A percentile compares a stretch with the other conserved stretches of the same genome.
Evolutionary conservation across 2,329 filamentous ascomycete genomes (phyloP).

Genomic region (Zasmidium citrigriseum): DNA sequence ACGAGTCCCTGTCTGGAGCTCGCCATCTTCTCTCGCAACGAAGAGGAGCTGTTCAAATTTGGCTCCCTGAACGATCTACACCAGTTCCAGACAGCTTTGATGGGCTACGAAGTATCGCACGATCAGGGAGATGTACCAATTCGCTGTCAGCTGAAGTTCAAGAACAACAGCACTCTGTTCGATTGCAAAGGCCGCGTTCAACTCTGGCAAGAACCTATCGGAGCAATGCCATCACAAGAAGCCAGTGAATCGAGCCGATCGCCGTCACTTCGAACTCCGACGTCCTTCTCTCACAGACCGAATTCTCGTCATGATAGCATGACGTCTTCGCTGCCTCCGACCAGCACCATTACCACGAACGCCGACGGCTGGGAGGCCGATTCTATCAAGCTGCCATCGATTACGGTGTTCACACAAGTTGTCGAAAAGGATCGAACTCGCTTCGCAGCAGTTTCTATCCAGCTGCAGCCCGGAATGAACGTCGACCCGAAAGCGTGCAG

Average conservation of each 20-base stretch:
- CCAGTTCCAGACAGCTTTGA: slow-evolving; percentile 23
- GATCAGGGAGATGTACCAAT: slow-evolving; percentile 17
- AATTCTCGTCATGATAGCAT: slow-evolving; percentile 12
- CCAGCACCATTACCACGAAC: slow-evolving; percentile 13
- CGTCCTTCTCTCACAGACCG: slow-evolving; percentile 2
- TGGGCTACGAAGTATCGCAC: slow-evolving; percentile 26
- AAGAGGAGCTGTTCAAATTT: slow-evolving; percentile 22
- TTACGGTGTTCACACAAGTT: slow-evolving; percentile 18
- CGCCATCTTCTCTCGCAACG: slow-evolving; percentile 23
- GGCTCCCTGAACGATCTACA: slow-evolving; percentile 15
- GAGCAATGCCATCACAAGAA: background rate
- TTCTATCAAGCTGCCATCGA: slow-evolving; percentile 9
- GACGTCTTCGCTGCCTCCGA: slow-evolving; percentile 11
- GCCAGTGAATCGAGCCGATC: background rate
- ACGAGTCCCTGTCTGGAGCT: slow-evolving; percentile 17
- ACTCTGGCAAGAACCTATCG: slow-evolving; percentile 23
- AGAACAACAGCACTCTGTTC: background rate
- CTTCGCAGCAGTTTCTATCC: slow-evolving; percentile 16
- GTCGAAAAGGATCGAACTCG: slow-evolving; percentile 6
- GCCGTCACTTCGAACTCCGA: background rate
- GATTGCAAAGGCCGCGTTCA: slow-evolving; percentile 19
- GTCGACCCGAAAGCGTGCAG: slow-evolving; percentile 18
- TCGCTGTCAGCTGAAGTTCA: slow-evolving; percentile 19
- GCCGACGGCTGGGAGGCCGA: slow-evolving; percentile 18
- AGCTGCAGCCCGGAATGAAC: slow-evolving; percentile 14